Base-by-base conservation (phyloP, 345 rosid genomes). In the Euphorbia lathyris region DNA sequence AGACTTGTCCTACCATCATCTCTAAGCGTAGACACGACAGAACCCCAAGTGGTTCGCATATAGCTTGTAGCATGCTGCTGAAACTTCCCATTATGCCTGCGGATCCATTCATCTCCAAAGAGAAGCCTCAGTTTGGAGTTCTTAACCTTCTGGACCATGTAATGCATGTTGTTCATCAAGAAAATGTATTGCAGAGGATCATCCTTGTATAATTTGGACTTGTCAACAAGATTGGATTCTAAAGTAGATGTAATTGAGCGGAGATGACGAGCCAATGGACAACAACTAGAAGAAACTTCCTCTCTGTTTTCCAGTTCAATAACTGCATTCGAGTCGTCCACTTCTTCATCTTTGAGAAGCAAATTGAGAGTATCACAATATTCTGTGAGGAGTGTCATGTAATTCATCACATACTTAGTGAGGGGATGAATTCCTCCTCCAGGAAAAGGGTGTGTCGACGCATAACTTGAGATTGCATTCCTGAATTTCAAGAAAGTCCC, bases 71-170 rank as follows among this genome's bases (percentile, higher is more conserved):
- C 97, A 40, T 80, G 74, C 65, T 78, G 87, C 78, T 83, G 93
- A 77, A 81, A 83, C 58, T 78, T 83, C 3, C 78, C 96, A 0
- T 66, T 85, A 60, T 85, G 90, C 77, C 82, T 89, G 27, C 90
- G 78, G 75, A 90, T 84, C 98, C 98, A 93, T 55, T 81, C 90
- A 58, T 93, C 96, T 75, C 93, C 98, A 40, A 93, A 87, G 77
- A 78, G 76, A 62, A 9, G 71, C 77, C 82, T 76, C 70, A 93
- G 92, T 57, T 89, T 85, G 0, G 92, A 89, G 69, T 69, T 78
- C 62, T 86, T 88, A 2, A 90, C 86, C 81, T 90, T 90, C 65
- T 89, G 84, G 40, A 89, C 92, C 85, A 87, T 77, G 83, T 93
- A 93, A 71, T 84, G 87, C 60, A 78, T 78, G 78, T 89, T 93